Evolutionary conservation across 2,329 filamentous ascomycete species (phyloP), one percentile per base, ranked within the genome.

Genomic region (Intubia oerlemansii): DNA sequence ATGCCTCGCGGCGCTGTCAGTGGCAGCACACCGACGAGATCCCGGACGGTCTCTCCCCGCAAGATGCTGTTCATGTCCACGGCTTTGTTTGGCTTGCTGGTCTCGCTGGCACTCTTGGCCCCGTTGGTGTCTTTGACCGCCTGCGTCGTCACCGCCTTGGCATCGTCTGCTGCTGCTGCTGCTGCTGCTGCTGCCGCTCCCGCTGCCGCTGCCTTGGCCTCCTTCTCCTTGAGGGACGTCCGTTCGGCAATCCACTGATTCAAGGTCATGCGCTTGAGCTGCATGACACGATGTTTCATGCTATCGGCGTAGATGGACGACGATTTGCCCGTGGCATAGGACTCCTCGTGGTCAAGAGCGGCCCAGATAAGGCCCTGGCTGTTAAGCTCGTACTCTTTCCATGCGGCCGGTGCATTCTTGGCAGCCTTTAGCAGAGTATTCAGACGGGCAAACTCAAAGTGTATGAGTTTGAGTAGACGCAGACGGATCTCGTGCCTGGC

Each of bases 291-390:
- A 38, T 81, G 77, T 44, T 84, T 90, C 46, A 95, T 68, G 16
- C 82, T 57, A 41, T 91, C 92, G 7, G 63, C 57, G 43, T 98
- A 98, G 17, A 95, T 67, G 5, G 22, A 14, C 0, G 62, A 50
- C 2, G 62, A 52, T 34, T 73, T 73, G 11, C 72, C 67, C 10
- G 57, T 57, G 1, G 82, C 82, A 7, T 68, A 54, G 20, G 65
- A 65, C 44, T 91, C 71, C 50, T 98, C 90, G 34, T 84, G 69
- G 38, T 85, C 75, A 2, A 85, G 53, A 1, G 69, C 66, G 35
- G 67, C 56, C 38, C 62, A 65, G 35, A 82, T 74, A 14, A 84
- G 55, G 25, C 72, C 63, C 42, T 79, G 68, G 2, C 67, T 56
- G 1, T 62, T 63, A 26, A 81, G 46, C 11, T 70, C 42, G 3